Evolutionary conservation across 139 green algal species (phyloP), one percentile per base, ranked within the genome.

Genomic region (Ulvella scutata): DNA sequence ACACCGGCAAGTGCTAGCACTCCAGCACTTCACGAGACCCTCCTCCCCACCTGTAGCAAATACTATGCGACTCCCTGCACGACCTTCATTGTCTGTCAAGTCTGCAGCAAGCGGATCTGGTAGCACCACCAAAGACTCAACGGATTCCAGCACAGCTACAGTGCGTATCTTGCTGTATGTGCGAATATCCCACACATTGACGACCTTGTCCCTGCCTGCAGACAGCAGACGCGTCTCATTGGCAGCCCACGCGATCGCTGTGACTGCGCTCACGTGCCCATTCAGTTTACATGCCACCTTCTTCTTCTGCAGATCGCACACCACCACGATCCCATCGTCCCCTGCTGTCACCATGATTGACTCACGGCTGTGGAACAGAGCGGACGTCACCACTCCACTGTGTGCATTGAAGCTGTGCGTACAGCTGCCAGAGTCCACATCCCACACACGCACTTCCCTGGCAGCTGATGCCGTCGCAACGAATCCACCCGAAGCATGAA

Each of bases 361-460:
- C 43, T 92, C 77, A 76, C 90, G 86, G 0, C 90, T 91, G 81
- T 97, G 93, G 85, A 98, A 98, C 31, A 89, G 39, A 62, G 88
- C 80, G 21, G 62, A 59, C 61, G 90, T 75, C 37, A 96, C 85
- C 34, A 95, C 79, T 2, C 82, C 86, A 6, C 78, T 86, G 84
- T 96, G 92, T 3, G 88, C 89, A 3, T 72, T 75, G 76, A 98
- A 96, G 26, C 80, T 77, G 78, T 98, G 94, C 21, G 94, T 98
- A 84, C 89, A 94, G 80, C 86, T 97, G 33, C 87, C 87, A 37
- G 82, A 85, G 1, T 88, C 78, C 37, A 88, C 75, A 74, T 96
- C 89, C 80, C 86, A 93, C 36, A 96, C 88, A 31, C 89, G 84
- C 43, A 91, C 85, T 6, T 59, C 81, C 4, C 84, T 78, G 82